phyloP scores from a whole-genome alignment of 208 protist genomes.

The Wallacemonas sp. region DNA sequence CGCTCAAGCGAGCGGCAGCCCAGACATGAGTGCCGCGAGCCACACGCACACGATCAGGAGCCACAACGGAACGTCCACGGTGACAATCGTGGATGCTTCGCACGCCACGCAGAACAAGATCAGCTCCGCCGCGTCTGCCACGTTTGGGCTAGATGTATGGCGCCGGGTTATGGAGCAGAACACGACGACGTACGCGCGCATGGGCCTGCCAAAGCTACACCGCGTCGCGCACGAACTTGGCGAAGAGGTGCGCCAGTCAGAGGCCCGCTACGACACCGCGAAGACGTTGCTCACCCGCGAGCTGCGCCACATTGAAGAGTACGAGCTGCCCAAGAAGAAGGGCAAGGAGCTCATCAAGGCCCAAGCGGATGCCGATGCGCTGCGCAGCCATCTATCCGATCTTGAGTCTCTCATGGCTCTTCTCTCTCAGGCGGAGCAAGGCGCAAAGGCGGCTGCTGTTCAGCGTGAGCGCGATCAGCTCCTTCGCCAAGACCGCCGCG shows the following conservation, averaged over 20 bases:
- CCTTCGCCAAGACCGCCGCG: conserved; percentile 39
- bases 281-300: conserved; percentile 29
- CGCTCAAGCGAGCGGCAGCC: too few relatives aligned
- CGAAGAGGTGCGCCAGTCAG: conserved; percentile 17
- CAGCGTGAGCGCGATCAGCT: conserved; percentile 45
- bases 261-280: conserved; percentile 20
- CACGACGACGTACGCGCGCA: neutral
- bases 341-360: conserved; percentile 62
- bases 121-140: too few relatives aligned
- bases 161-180: neutral
- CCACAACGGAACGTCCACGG: too few relatives aligned
- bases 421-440: conserved; percentile 13
- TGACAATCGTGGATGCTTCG: too few relatives aligned
- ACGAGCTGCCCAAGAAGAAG: conserved; percentile 41
- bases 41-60: too few relatives aligned
- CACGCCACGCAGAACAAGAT: too few relatives aligned
- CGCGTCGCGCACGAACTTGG: conserved; percentile 14
- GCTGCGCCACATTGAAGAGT: conserved; percentile 28
- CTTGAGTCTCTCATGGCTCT: conserved; percentile 25
- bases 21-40: too few relatives aligned
- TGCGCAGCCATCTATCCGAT: conserved; percentile 27
- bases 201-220: conserved; percentile 28
- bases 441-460: conserved; percentile 40
- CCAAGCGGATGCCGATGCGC: conserved; percentile 52
- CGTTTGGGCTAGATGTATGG: neutral